Base-by-base conservation (phyloP, 345 rosid species). In the Populus alba region DNA sequence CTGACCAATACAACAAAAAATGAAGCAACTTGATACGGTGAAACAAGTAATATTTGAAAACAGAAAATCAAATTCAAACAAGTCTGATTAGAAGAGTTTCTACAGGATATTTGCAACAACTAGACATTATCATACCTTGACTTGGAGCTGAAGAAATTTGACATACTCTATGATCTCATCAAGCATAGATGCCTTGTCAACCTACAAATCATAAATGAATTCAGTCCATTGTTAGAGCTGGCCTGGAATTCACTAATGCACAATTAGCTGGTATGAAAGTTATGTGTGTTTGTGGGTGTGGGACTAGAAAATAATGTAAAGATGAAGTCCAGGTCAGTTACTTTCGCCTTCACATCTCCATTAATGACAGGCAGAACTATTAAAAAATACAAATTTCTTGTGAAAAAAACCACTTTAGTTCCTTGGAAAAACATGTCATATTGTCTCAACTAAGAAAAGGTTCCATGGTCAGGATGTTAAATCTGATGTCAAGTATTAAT, bases 91-190 rank as follows among this genome's bases (percentile, higher is more conserved):
- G 25, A 43, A 71, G 55, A n/a, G 22, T 33, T 71, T 72, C 1
- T 66, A 4, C 17, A 25, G 43, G 38, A 18, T 16, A 31, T 22
- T 61, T n/a, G 22, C 68, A 31, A 73, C 13, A 17, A 35, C 43
- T 35, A n/a, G 23, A n/a, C n/a, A 25, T 65, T 15, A 12, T 45
- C 63, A 33, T 72, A 78, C 81, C 81, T 72, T 78, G 55, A 78
- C 81, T 37, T 78, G 81, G 22, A 72, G 81, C 62, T 72, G 76
- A 78, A 78, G 81, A 78, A 47, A 78, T 78, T 78, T 78, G 72
- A 78, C 81, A 78, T 78, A 72, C 37, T 78, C 72, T 23, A 78
- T 78, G 72, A 72, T 78, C 76, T 71, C 81, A 25, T 78, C 81
- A 23, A 72, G 81, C 81, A 78, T 72, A 20, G 81, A 72, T 51